phyloP scores from a whole-genome alignment of 2,329 filamentous ascomycete species.

The Exophiala viscosa region DNA sequence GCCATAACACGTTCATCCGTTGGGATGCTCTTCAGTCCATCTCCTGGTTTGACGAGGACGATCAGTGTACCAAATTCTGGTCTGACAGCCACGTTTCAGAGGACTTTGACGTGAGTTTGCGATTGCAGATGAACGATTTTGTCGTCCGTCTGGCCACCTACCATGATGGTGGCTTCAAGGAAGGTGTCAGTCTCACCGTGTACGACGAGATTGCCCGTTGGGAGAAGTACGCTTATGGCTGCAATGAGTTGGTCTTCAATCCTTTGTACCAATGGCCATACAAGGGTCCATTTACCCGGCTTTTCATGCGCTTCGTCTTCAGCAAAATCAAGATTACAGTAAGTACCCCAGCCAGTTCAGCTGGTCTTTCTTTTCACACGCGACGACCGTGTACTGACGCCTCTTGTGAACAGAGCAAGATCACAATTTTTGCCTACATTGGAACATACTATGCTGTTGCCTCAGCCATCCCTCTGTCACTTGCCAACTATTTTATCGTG shows the following conservation, averaged over 20 bases:
- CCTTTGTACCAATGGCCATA: constrained; percentile 69
- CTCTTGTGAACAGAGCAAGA: constrained; percentile 64
- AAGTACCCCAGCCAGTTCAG: background rate
- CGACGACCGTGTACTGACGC: constrained; percentile 4
- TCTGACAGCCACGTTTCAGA: constrained; percentile 72
- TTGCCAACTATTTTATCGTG: constrained; percentile 66
- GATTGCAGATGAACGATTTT: constrained; percentile 65
- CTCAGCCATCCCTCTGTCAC: constrained; percentile 60
- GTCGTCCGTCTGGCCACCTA: constrained; percentile 66
- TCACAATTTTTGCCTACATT: constrained; percentile 60
- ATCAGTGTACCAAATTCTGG: constrained; percentile 55
- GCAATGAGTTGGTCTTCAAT: constrained; percentile 76
- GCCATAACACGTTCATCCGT: constrained; percentile 70
- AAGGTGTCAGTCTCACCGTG: constrained; percentile 76
- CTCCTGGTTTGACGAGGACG: constrained; percentile 49
- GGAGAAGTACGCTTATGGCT: constrained; percentile 83
- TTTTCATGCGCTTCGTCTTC: constrained; percentile 70
- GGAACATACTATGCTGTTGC: constrained; percentile 60
- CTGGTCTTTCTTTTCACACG: background rate
- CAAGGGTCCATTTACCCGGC: constrained; percentile 70
- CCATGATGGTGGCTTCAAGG: constrained; percentile 66
- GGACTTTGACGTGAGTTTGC: constrained; percentile 71
- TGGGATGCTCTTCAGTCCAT: constrained; percentile 62
- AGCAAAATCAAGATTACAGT: constrained; percentile 51
- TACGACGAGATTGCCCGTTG: constrained; percentile 79